Evolutionary conservation across 148 eudicot genomes (phyloP), one percentile per base, ranked within the genome.

Genomic region (Spergularia bocconei): DNA sequence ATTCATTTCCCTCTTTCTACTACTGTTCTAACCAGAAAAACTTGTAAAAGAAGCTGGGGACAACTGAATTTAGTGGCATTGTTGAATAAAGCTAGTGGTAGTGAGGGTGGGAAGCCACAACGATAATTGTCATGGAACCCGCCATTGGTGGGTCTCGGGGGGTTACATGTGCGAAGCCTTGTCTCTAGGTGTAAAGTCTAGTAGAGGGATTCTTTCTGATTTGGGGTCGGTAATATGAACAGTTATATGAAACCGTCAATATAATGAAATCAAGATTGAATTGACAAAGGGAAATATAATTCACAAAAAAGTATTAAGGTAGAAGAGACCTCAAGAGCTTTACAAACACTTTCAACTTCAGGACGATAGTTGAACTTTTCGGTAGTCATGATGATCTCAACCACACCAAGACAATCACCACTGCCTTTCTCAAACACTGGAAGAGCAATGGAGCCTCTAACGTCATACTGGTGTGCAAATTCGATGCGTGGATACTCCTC

Each of bases 241-340:
- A n/a, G 57, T 51, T 51, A 29, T 14, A 38, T 29, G 14, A 9
- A 52, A 50, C 38, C 13, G 2, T 3, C 25, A 67, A 54, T 39
- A 14, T 50, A 53, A 25, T 53, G 21, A 29, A 14, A 6, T 29
- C 20, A 0, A 8, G 23, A 65, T 65, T 65, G 25, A 65, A 65
- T 65, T 65, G 25, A 65, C 36, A 41, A 65, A 16, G 36, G 36
- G 39, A 44, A 0, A 4, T 6, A 5, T 65, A 19, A 8, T 25
- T 50, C 16, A 29, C 6, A 44, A 53, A 23, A 68, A 21, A 21
- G 47, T 69, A 54, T 2, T 2, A 69, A 69, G 72, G 54, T 74
- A 75, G 74, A 77, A 76, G 77, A 74, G 23, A 91, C 96, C 96
- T 91, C 89, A 48, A 91, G 96, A 63, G 96, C 96, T 80, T 78